Evolutionary conservation across 2,329 filamentous ascomycete genomes (phyloP).

Genomic region (Purpureocillium takamizusanense): DNA sequence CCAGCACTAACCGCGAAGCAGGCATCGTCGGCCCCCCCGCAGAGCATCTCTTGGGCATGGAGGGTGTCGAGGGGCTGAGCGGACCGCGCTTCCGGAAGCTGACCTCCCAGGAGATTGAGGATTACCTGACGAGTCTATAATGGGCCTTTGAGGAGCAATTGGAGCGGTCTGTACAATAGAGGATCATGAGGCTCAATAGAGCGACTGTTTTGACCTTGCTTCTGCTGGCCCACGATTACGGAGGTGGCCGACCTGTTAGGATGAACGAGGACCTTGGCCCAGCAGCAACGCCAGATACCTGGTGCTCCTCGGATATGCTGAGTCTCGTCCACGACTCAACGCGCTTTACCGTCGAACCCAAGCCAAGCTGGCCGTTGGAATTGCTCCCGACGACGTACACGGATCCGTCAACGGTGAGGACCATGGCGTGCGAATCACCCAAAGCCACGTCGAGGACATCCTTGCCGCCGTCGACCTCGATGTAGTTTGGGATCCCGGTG

Average conservation of each 20-base stretch:
- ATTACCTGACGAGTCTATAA: slow-evolving; percentile 98
- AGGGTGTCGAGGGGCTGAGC: slow-evolving; percentile 76
- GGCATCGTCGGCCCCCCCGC: slow-evolving; percentile 94
- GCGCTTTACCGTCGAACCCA: slow-evolving; percentile 15
- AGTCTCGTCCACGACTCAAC: slow-evolving; percentile 27
- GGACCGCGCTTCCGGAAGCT: slow-evolving; percentile 90
- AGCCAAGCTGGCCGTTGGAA: slow-evolving; percentile 49
- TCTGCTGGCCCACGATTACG: neutral
- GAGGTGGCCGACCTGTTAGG: slow-evolving; percentile 20
- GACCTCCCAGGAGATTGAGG: slow-evolving; percentile 96
- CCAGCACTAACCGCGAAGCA: slow-evolving; percentile 31
- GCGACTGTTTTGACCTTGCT: slow-evolving; percentile 7
- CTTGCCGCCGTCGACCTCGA: slow-evolving; percentile 33
- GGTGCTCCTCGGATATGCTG: slow-evolving; percentile 17
- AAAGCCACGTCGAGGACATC: slow-evolving; percentile 50
- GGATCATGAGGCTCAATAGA: slow-evolving; percentile 31
- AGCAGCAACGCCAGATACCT: slow-evolving; percentile 33
- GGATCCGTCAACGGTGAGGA: slow-evolving; percentile 36
- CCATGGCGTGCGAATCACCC: slow-evolving; percentile 50
- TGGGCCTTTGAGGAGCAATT: slow-evolving; percentile 14
- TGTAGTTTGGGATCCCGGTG: slow-evolving; percentile 27
- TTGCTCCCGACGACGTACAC: slow-evolving; percentile 51
- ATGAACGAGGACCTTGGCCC: slow-evolving; percentile 42
- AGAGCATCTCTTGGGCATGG: slow-evolving; percentile 83
- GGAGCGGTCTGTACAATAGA: slow-evolving; percentile 33